A percentile compares a stretch with the other conserved stretches of the same genome.
Conservation (phyloP, 495 filamentous ascomycete species). For the Glutinoglossum americanum region DNA sequence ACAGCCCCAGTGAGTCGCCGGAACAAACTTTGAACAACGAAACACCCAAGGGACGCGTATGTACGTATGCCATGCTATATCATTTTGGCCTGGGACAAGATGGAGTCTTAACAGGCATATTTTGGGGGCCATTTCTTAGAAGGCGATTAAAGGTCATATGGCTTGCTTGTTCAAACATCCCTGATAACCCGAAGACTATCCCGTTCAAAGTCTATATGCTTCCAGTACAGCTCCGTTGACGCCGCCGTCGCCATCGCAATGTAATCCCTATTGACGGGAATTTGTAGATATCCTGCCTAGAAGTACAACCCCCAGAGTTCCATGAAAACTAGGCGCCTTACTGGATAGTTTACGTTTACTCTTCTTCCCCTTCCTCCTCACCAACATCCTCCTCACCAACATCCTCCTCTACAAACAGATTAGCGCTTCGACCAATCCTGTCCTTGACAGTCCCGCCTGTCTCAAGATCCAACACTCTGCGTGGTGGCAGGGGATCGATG, state of each 20-base stretch:
- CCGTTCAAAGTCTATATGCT: neutral
- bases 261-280: neutral
- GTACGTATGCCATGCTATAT: neutral
- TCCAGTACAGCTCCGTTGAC: neutral
- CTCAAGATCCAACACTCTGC: conserved; percentile 50
- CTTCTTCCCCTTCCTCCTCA: neutral
- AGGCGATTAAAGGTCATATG: neutral
- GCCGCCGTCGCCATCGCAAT: neutral
- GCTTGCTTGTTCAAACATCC: neutral
- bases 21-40: neutral
- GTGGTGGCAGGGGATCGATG: conserved; percentile 52
- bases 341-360: conserved; percentile 1
- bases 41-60: neutral
- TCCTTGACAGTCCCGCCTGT: conserved; percentile 40
- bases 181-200: neutral
- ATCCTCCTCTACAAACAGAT: conserved; percentile 50
- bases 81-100: neutral
- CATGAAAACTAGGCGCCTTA: conserved; percentile 1
- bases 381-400: conserved; percentile 42
- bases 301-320: neutral
- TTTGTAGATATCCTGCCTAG: neutral
- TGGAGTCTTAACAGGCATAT: neutral
- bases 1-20: neutral
- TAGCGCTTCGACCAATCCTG: conserved; percentile 63
- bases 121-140: neutral